Conservation (phyloP, 441 rosid species). For the Populus hybrid region DNA sequence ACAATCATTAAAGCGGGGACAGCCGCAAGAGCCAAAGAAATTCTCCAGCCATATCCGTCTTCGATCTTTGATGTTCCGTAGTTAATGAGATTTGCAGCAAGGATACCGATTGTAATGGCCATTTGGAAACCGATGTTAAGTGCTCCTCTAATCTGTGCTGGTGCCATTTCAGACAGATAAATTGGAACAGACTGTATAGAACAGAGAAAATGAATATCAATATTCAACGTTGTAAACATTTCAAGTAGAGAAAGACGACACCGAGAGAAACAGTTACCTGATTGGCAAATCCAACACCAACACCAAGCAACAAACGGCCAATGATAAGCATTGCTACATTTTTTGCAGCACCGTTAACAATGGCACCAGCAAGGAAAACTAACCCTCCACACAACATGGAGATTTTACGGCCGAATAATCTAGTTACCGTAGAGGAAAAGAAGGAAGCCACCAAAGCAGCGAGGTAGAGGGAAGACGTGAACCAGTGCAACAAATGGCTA, state of each 20-base stretch:
- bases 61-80: constrained; percentile 19
- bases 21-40: constrained; percentile 24
- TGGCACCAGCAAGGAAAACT: constrained; percentile 41
- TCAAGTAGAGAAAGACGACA: not conserved
- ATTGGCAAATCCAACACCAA: constrained; percentile 58
- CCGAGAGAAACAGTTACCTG: constrained; percentile 31
- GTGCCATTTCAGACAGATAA: constrained; percentile 36
- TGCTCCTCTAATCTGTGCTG: constrained; percentile 33
- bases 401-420: constrained; percentile 40
- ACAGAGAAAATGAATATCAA: not conserved
- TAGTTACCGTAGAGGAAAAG: constrained; percentile 35
- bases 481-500: constrained; percentile 33
- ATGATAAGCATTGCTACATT: constrained; percentile 44
- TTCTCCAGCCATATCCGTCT: constrained; percentile 8
- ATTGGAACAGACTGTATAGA: constrained; percentile 18
- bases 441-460: constrained; percentile 49
- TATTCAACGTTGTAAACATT: not conserved
- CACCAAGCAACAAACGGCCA: constrained; percentile 51
- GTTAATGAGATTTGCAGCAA: constrained; percentile 27
- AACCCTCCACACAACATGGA: constrained; percentile 47
- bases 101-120: constrained; percentile 27
- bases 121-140: constrained; percentile 34
- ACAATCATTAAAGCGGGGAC: constrained; percentile 30
- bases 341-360: constrained; percentile 38
- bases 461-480: constrained; percentile 51